Evolutionary conservation across 441 rosid genomes (phyloP).

Genomic region (Melastoma candidum): DNA sequence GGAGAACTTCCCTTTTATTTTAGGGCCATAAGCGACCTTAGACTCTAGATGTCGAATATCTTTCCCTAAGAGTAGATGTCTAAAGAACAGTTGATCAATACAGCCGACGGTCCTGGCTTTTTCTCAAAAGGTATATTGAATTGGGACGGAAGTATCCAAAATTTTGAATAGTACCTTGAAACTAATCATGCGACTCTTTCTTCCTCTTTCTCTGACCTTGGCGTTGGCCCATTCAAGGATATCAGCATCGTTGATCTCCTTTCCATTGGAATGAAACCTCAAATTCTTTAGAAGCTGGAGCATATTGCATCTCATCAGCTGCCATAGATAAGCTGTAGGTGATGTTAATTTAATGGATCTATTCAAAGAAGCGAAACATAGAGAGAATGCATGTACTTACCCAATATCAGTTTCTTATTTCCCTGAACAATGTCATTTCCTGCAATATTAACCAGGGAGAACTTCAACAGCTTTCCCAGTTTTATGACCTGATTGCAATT

Average conservation of each 20-base stretch:
- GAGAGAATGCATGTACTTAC: conserved; percentile 20
- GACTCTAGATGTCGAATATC: no score
- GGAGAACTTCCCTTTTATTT: no score
- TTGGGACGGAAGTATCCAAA: no score
- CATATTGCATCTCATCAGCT: conserved; percentile 67
- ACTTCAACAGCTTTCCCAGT: conserved; percentile 67
- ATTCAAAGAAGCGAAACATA: neutral
- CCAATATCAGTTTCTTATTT: conserved; percentile 62
- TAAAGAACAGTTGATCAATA: no score
- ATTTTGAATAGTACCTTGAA: conserved; percentile 38
- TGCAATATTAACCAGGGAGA: conserved; percentile 65
- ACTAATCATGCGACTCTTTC: conserved; percentile 47
- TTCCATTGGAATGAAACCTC: conserved; percentile 60
- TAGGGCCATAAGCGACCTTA: no score
- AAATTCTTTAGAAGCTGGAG: conserved; percentile 64
- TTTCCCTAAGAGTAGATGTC: no score
- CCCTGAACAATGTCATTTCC: conserved; percentile 79
- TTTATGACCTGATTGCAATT: conserved; percentile 70
- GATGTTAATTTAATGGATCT: neutral
- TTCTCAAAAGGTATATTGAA: no score
- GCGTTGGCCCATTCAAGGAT: conserved; percentile 67
- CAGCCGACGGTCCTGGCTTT: no score
- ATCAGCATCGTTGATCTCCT: conserved; percentile 54
- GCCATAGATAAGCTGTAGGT: conserved; percentile 62
- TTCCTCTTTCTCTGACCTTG: conserved; percentile 44